Evolutionary conservation across 371 early-diverging fungal genomes (phyloP).

Genomic region (Apophysomyces sp.): DNA sequence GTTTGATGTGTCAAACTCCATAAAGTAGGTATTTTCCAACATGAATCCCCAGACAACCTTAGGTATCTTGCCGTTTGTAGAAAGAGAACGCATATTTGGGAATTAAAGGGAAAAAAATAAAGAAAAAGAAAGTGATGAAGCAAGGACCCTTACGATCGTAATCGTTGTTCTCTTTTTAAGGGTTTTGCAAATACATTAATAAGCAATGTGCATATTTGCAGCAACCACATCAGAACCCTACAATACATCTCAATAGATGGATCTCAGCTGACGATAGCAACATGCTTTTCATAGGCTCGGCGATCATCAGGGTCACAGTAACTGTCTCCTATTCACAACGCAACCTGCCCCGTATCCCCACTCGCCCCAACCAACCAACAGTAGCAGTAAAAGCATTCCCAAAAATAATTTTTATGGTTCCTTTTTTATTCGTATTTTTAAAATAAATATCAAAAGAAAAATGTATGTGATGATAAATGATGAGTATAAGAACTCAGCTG

Average conservation of each 20-base stretch:
- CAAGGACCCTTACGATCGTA: background rate
- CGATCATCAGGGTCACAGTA: background rate
- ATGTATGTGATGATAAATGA: background rate
- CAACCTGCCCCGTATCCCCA: conserved; percentile 3
- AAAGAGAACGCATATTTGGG: background rate
- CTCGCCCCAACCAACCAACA: background rate
- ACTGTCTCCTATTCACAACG: background rate
- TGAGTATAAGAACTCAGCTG: background rate
- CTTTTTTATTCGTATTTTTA: background rate
- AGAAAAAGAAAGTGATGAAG: background rate
- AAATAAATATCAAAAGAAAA: background rate
- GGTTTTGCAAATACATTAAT: background rate
- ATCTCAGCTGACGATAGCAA: background rate
- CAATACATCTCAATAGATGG: background rate
- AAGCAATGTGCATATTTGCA: background rate
- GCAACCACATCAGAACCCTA: background rate
- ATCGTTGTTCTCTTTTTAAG: conserved; percentile 2
- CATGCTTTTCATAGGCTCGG: background rate
- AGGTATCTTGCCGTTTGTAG: background rate
- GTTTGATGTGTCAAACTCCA: conserved; percentile 37
- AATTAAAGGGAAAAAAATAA: conserved; percentile 2
- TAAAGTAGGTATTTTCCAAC: conserved; percentile 46
- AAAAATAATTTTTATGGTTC: background rate
- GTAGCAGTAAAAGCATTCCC: background rate
- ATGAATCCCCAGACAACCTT: conserved; percentile 45